Conservation (phyloP, 73 alveolate genomes). For the Paramecium octaurelia region DNA sequence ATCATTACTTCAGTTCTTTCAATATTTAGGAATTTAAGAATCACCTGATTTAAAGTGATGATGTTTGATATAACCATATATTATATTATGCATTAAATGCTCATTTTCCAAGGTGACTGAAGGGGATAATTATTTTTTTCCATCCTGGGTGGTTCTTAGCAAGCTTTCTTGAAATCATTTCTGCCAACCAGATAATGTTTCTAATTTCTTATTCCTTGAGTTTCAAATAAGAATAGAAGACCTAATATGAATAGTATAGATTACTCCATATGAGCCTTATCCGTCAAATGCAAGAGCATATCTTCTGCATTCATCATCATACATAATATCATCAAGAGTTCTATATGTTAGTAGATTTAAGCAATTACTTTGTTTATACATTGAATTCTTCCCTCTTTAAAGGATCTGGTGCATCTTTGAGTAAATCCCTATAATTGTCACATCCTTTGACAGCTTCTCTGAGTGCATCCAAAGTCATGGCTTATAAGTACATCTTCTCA, state of each 20-base stretch:
- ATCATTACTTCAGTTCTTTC: not conserved
- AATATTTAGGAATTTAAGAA: not conserved
- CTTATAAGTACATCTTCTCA: conserved; percentile 75
- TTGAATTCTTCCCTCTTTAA: conserved; percentile 79
- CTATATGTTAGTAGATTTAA: conserved; percentile 22
- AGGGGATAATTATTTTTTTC: conserved; percentile 78
- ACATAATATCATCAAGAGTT: conserved; percentile 88
- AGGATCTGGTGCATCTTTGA: conserved; percentile 90
- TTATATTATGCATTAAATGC: not conserved
- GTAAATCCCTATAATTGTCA: conserved; percentile 83
- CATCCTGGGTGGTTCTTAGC: conserved; percentile 89
- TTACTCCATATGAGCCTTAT: conserved; percentile 63
- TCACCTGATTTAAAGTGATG: not conserved
- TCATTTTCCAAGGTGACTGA: conserved; percentile 35
- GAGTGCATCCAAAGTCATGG: conserved; percentile 84
- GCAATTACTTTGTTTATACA: conserved; percentile 20
- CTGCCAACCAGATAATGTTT: conserved; percentile 94
- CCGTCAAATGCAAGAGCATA: conserved; percentile 68
- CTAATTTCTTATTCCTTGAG: conserved; percentile 93
- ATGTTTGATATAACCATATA: not conserved
- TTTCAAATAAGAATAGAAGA: conserved; percentile 91
- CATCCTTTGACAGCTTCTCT: conserved; percentile 89
- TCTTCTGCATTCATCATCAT: conserved; percentile 79
- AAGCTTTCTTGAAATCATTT: conserved; percentile 85
- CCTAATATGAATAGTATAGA: conserved; percentile 77